Percentiles rank a stretch among this genome's conserved stretches.
phyloP scores from a whole-genome alignment of 2,329 filamentous ascomycete genomes.

The Leptoxyphium fumago region DNA sequence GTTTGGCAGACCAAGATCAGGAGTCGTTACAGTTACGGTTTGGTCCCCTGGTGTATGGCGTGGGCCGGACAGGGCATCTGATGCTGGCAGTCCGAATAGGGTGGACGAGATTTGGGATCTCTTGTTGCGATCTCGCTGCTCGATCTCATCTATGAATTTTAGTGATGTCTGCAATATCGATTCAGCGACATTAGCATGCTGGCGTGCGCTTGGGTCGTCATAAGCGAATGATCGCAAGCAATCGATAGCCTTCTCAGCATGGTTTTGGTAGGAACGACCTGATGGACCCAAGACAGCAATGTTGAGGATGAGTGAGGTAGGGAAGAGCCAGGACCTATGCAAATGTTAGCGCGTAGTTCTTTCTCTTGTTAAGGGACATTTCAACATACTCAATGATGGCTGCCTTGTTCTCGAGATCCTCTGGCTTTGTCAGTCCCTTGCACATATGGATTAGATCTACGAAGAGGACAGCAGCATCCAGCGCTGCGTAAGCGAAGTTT shows the following conservation, averaged over 20 bases:
- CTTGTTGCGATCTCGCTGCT: slow-evolving; percentile 8
- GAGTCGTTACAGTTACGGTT: background rate
- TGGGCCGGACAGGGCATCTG: background rate
- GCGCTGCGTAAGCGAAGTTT: slow-evolving; percentile 15
- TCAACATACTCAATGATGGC: too few species aligned
- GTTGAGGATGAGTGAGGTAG: slow-evolving; percentile 15
- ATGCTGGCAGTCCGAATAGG: slow-evolving; percentile 13
- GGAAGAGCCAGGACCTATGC: slow-evolving; percentile 16
- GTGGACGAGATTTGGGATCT: slow-evolving; percentile 15
- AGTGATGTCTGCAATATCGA: slow-evolving; percentile 12
- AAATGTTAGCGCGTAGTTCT: background rate
- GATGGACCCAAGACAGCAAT: slow-evolving; percentile 14
- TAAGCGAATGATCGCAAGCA: slow-evolving; percentile 15
- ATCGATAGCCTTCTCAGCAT: slow-evolving; percentile 8
- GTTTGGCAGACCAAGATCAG: background rate
- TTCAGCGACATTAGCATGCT: slow-evolving; percentile 14
- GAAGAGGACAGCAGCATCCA: slow-evolving; percentile 15
- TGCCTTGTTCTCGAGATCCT: too few species aligned
- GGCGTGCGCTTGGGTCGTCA: slow-evolving; percentile 15
- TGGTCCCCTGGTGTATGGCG: too few species aligned
- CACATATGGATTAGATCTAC: slow-evolving; percentile 9
- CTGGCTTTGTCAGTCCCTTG: background rate
- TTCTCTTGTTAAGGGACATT: too few species aligned
- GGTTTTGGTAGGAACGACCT: slow-evolving; percentile 12
- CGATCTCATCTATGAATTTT: slow-evolving; percentile 9